A percentile compares a stretch with the other conserved stretches of the same genome.
Conservation (phyloP, 2,329 filamentous ascomycete species). For the Nectriaceae sp. region DNA sequence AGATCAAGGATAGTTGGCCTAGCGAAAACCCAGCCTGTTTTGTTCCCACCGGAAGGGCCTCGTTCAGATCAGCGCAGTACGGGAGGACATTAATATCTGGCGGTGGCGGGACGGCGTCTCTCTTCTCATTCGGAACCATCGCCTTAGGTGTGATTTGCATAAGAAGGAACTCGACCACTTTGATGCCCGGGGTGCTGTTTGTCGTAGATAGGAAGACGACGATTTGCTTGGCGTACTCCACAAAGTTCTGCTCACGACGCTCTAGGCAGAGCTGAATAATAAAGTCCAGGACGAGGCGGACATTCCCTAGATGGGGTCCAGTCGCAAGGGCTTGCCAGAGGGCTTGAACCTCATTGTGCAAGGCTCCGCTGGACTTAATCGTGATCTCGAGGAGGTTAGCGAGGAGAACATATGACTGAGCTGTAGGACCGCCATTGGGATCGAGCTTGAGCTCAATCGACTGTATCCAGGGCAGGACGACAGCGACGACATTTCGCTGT, state of each 20-base stretch:
- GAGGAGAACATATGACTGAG: slow-evolving; percentile 89
- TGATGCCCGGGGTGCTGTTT: slow-evolving; percentile 71
- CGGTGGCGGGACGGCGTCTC: slow-evolving; percentile 66
- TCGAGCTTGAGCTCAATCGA: slow-evolving; percentile 90
- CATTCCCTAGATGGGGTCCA: slow-evolving; percentile 89
- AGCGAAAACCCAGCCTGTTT: slow-evolving; percentile 91
- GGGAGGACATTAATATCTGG: slow-evolving; percentile 75
- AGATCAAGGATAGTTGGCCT: slow-evolving; percentile 87
- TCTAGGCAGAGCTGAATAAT: slow-evolving; percentile 94
- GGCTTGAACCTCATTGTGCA: slow-evolving; percentile 97
- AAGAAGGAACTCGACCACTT: slow-evolving; percentile 91
- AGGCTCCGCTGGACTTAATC: slow-evolving; percentile 80
- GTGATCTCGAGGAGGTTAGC: slow-evolving; percentile 96
- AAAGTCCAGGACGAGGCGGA: slow-evolving; percentile 92
- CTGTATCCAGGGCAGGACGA: slow-evolving; percentile 95
- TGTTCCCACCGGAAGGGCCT: slow-evolving; percentile 81
- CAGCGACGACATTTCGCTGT: slow-evolving; percentile 91
- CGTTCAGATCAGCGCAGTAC: slow-evolving; percentile 83
- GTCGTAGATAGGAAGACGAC: slow-evolving; percentile 93
- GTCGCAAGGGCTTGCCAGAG: slow-evolving; percentile 96
- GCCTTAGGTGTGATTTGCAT: slow-evolving; percentile 90
- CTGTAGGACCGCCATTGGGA: slow-evolving; percentile 86
- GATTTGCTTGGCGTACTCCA: slow-evolving; percentile 97
- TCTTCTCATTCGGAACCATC: slow-evolving; percentile 93
- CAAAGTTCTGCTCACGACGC: slow-evolving; percentile 94